Evolutionary conservation across 2,329 filamentous ascomycete species (phyloP).

Genomic region (Xylaria hypoxylon): DNA sequence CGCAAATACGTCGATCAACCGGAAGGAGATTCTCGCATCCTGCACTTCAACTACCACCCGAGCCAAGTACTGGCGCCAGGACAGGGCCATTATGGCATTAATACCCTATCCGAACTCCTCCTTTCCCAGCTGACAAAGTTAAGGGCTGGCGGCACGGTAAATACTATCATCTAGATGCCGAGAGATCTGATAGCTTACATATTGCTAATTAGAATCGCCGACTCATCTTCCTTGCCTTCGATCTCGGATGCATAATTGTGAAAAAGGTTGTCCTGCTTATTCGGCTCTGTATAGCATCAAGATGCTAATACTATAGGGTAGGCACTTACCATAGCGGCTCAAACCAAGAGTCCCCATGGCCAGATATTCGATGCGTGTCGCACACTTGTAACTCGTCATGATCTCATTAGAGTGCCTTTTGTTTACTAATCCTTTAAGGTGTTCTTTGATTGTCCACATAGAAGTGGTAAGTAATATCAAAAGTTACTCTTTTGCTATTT

Average conservation of each 20-base stretch:
- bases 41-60: constrained; percentile 18
- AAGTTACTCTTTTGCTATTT: background rate
- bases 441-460: constrained; percentile 22
- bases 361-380: constrained; percentile 22
- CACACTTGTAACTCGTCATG: constrained; percentile 15
- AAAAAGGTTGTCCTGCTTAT: constrained; percentile 8
- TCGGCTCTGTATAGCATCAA: background rate
- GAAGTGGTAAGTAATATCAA: constrained; percentile 3
- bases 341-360: constrained; percentile 4
- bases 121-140: constrained; percentile 5
- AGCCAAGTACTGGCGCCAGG: background rate
- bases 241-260: constrained; percentile 17
- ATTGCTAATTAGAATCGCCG: background rate
- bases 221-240: constrained; percentile 14
- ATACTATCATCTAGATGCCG: background rate
- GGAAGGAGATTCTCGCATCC: constrained; percentile 10
- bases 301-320: constrained; percentile 3
- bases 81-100: background rate
- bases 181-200: background rate
- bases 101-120: background rate
- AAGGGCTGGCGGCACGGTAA: background rate
- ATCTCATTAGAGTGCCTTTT: background rate
- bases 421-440: constrained; percentile 8
- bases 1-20: background rate
- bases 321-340: constrained; percentile 19